These are phyloP conservation scores for Zasmidium cellare DNA, from an alignment of 2,329 filamentous ascomycete genomes.

Conservation along the genomic window DNA sequence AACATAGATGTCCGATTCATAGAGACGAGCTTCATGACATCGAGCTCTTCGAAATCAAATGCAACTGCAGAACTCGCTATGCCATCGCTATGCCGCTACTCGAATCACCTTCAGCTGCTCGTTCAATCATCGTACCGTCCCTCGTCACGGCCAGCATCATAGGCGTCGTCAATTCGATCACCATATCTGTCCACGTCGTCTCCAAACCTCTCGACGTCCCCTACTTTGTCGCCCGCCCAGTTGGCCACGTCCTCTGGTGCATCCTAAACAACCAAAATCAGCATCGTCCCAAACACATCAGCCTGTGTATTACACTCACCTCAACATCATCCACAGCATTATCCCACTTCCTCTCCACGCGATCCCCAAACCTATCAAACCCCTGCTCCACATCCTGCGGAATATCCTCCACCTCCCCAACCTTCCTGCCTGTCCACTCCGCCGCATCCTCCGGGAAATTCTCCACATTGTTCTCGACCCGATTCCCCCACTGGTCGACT, in stretches of 20 bases:
- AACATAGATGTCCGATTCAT: not conserved
- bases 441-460: slow-evolving; percentile 47
- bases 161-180: slow-evolving; percentile 43
- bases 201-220: slow-evolving; percentile 45
- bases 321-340: slow-evolving; percentile 32
- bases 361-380: slow-evolving; percentile 36
- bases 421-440: slow-evolving; percentile 44
- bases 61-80: not conserved
- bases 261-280: slow-evolving; percentile 36
- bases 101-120: slow-evolving; percentile 12
- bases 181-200: slow-evolving; percentile 34
- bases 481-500: slow-evolving; percentile 29
- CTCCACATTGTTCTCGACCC: slow-evolving; percentile 33
- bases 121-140: slow-evolving; percentile 28
- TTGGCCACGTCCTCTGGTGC: slow-evolving; percentile 35
- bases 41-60: slow-evolving; percentile 2
- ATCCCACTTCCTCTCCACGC: slow-evolving; percentile 34
- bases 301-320: too few species aligned
- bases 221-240: slow-evolving; percentile 42
- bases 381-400: slow-evolving; percentile 34
- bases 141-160: slow-evolving; percentile 43
- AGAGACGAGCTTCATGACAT: slow-evolving; percentile 1
- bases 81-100: slow-evolving; percentile 5
- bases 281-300: slow-evolving; percentile 34
- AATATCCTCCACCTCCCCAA: slow-evolving; percentile 43